phyloP scores from a whole-genome alignment of 352 stramenopile genomes.

The Globisporangium megalacanthum region DNA sequence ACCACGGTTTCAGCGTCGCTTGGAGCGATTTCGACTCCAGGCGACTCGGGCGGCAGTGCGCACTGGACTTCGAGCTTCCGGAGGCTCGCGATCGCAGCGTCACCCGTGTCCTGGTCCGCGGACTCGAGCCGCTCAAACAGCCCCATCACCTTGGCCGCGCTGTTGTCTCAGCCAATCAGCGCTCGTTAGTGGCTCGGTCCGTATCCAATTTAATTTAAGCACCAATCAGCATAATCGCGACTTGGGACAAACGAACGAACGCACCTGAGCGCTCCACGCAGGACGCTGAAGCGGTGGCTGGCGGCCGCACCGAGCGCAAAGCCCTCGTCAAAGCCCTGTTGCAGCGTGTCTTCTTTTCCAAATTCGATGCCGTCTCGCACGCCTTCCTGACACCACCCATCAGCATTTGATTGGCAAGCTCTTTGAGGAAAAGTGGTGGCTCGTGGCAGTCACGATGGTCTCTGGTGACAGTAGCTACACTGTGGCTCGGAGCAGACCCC shows the following conservation, averaged over 20 bases:
- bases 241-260: background rate
- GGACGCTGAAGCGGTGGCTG: slow-evolving; percentile 34
- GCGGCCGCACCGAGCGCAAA: slow-evolving; percentile 30
- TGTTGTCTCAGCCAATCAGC: background rate
- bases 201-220: background rate
- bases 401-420: background rate
- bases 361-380: slow-evolving; percentile 65
- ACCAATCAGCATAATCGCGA: background rate
- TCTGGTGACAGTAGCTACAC: background rate
- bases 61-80: slow-evolving; percentile 8
- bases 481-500: background rate
- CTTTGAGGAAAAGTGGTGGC: background rate
- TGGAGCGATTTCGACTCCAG: background rate
- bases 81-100: background rate
- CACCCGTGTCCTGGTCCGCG: background rate
- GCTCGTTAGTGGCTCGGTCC: background rate
- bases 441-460: background rate
- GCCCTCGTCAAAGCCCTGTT: slow-evolving; percentile 62
- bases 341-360: slow-evolving; percentile 64
- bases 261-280: slow-evolving; percentile 50
- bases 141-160: slow-evolving; percentile 6
- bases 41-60: slow-evolving; percentile 5
- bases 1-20: background rate
- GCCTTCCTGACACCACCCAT: slow-evolving; percentile 27
- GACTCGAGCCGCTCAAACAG: background rate